Percentiles rank a stretch among this genome's conserved stretches.
These are phyloP conservation scores for Pythium phragmiticola DNA, from an alignment of 352 stramenopile species.

Conservation along the genomic window DNA sequence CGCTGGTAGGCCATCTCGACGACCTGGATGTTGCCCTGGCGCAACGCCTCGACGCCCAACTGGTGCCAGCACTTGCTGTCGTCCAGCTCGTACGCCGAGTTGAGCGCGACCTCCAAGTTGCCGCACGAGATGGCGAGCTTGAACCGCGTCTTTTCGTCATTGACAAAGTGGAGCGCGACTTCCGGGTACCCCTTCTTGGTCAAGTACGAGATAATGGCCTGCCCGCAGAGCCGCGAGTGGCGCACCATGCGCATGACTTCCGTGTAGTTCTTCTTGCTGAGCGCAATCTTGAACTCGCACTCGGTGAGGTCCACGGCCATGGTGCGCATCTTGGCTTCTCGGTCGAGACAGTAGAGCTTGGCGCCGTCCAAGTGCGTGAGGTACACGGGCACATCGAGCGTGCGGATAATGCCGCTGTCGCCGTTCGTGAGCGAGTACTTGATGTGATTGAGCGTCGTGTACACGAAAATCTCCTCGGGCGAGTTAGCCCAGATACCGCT, in stretches of 20 bases:
- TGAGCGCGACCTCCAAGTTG: constrained; percentile 98
- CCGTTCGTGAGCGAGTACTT: constrained; percentile 92
- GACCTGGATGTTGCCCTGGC: constrained; percentile 98
- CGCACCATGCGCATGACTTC: constrained; percentile 99
- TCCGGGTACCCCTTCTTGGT: constrained; percentile 99
- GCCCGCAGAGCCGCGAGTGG: constrained; percentile 94
- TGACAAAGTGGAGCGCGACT: constrained; percentile 99
- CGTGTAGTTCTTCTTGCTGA: constrained; percentile 95
- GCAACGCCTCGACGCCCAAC: constrained; percentile 95
- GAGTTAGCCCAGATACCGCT: constrained; percentile 92
- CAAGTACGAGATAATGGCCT: constrained; percentile 99
- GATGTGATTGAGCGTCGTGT: constrained; percentile 97
- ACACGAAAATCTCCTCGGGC: constrained; percentile 95
- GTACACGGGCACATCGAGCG: constrained; percentile 97
- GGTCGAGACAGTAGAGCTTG: constrained; percentile 96
- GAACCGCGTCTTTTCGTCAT: constrained; percentile 98
- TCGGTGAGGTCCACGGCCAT: constrained; percentile 98
- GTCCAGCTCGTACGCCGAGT: constrained; percentile 94
- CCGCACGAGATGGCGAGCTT: constrained; percentile 98
- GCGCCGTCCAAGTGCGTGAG: constrained; percentile 94
- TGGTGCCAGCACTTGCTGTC: constrained; percentile 97
- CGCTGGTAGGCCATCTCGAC: constrained; percentile 99
- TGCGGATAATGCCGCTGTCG: constrained; percentile 98
- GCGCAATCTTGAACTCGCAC: constrained; percentile 98
- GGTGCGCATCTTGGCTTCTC: constrained; percentile 95